Percentiles rank a stretch among this genome's conserved stretches.
These are phyloP conservation scores for Debaryomycetaceae sp. DNA, from an alignment of 1,139 yeast species.

Conservation along the genomic window DNA sequence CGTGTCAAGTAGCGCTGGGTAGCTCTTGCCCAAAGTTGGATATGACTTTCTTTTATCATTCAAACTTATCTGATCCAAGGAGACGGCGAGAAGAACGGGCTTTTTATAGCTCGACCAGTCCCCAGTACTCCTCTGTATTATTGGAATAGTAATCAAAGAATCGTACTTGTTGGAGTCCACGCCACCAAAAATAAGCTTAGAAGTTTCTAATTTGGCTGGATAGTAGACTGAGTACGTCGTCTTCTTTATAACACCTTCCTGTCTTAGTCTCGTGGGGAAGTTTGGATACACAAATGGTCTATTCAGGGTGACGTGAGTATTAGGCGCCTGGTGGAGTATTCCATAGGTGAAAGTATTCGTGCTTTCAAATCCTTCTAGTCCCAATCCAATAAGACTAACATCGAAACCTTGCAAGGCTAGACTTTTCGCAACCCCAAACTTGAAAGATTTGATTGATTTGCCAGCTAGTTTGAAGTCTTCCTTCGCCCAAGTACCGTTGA, in stretches of 20 bases:
- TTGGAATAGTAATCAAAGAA: slow-evolving; percentile 5
- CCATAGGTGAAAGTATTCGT: slow-evolving; percentile 7
- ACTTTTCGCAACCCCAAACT: slow-evolving; percentile 4
- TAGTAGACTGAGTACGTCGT: slow-evolving; percentile 5
- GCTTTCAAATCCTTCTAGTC: slow-evolving; percentile 5
- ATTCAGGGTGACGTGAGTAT: slow-evolving; percentile 1
- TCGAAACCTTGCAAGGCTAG: background rate
- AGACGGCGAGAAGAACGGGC: slow-evolving; percentile 4
- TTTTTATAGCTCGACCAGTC: slow-evolving; percentile 3
- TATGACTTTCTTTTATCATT: background rate
- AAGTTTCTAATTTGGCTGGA: slow-evolving; percentile 3
- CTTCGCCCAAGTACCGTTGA: slow-evolving; percentile 6
- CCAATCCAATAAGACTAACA: slow-evolving; percentile 5
- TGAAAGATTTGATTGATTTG: background rate
- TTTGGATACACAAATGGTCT: slow-evolving; percentile 3
- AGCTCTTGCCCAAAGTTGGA: slow-evolving; percentile 4
- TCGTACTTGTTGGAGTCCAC: slow-evolving; percentile 5
- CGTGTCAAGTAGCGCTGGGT: slow-evolving; percentile 6
- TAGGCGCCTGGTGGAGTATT: slow-evolving; percentile 1
- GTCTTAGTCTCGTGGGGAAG: slow-evolving; percentile 5
- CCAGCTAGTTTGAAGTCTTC: slow-evolving; percentile 2
- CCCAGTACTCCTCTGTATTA: slow-evolving; percentile 4
- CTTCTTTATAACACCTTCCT: slow-evolving; percentile 3
- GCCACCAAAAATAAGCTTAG: slow-evolving; percentile 6
- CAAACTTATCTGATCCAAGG: slow-evolving; percentile 3